Percentiles rank a stretch among this genome's conserved stretches.
These are phyloP conservation scores for Fusarium haematococcum DNA, from an alignment of 2,329 filamentous ascomycete genomes.

Conservation along the genomic window DNA sequence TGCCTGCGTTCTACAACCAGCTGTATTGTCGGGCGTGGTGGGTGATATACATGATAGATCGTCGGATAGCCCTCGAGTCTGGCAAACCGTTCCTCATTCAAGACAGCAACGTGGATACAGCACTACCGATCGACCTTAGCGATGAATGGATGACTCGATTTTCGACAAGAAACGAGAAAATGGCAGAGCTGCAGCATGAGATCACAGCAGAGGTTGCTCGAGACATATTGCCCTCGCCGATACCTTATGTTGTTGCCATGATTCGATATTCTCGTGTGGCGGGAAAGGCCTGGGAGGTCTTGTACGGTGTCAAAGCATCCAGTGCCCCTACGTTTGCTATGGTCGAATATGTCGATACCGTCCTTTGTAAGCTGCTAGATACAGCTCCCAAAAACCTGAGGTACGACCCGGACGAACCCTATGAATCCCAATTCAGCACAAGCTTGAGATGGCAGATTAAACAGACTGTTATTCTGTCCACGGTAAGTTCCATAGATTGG, in stretches of 20 bases:
- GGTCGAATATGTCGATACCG: constrained; percentile 28
- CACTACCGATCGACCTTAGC: constrained; percentile 23
- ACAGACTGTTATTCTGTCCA: constrained; percentile 18
- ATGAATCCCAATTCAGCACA: constrained; percentile 19
- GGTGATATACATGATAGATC: constrained; percentile 27
- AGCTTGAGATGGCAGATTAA: constrained; percentile 26
- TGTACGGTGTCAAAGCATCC: constrained; percentile 26
- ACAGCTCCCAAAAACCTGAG: constrained; percentile 9
- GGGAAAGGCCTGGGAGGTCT: constrained; percentile 32
- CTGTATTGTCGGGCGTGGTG: constrained; percentile 32
- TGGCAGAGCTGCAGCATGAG: constrained; percentile 10
- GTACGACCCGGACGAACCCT: constrained; percentile 5
- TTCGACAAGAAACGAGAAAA: background rate
- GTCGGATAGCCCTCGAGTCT: constrained; percentile 30
- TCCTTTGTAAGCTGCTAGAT: constrained; percentile 14
- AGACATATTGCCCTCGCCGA: constrained; percentile 3
- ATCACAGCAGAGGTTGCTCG: constrained; percentile 5
- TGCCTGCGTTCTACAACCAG: constrained; percentile 28
- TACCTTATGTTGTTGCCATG: constrained; percentile 29
- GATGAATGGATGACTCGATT: constrained; percentile 30
- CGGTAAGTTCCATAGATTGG: background rate
- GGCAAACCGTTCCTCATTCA: constrained; percentile 32
- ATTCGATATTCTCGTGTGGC: constrained; percentile 28
- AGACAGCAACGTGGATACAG: constrained; percentile 29
- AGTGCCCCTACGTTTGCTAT: constrained; percentile 16